phyloP scores from a whole-genome alignment of 2,329 filamentous ascomycete species.

The Parastagonospora avenae region DNA sequence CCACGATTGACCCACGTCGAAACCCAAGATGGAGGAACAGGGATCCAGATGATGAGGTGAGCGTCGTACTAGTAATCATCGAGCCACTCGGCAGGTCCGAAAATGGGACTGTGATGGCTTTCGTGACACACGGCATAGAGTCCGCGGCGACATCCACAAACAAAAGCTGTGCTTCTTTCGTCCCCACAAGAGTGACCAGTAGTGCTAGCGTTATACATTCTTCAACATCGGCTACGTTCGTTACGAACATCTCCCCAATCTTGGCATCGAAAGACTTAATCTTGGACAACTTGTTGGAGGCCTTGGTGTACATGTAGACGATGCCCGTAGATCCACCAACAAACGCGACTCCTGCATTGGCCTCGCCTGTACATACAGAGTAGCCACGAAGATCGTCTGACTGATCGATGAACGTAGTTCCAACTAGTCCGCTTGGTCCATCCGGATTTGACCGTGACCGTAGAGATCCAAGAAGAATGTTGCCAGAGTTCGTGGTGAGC shows the following conservation, averaged over 20 bases:
- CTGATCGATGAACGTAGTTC: slow-evolving; percentile 38
- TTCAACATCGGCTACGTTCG: background rate
- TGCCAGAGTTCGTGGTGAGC: slow-evolving; percentile 63
- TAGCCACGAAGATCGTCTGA: slow-evolving; percentile 53
- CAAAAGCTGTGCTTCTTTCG: slow-evolving; percentile 40
- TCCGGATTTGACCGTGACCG: background rate
- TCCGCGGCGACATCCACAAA: slow-evolving; percentile 11
- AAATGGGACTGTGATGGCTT: slow-evolving; percentile 16
- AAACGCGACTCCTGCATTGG: slow-evolving; percentile 48
- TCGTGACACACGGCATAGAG: slow-evolving; percentile 1
- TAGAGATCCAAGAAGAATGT: slow-evolving; percentile 55
- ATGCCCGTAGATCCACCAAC: slow-evolving; percentile 53
- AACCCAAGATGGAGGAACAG: slow-evolving; percentile 60
- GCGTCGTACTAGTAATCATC: slow-evolving; percentile 57
- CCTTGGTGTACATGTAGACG: slow-evolving; percentile 46
- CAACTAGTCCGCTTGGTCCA: slow-evolving; percentile 6
- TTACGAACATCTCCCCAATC: slow-evolving; percentile 48
- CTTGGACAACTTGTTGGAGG: slow-evolving; percentile 17
- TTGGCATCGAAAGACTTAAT: slow-evolving; percentile 44
- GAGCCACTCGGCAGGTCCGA: slow-evolving; percentile 50
- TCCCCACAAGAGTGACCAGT: slow-evolving; percentile 47
- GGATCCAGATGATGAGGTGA: slow-evolving; percentile 22
- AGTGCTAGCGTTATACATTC: slow-evolving; percentile 30
- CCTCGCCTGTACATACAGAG: slow-evolving; percentile 51
- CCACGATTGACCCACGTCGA: slow-evolving; percentile 58